These are phyloP conservation scores for Pterocarpus santalinus DNA, from an alignment of 306 rosid genomes.

Conservation along the genomic window DNA sequence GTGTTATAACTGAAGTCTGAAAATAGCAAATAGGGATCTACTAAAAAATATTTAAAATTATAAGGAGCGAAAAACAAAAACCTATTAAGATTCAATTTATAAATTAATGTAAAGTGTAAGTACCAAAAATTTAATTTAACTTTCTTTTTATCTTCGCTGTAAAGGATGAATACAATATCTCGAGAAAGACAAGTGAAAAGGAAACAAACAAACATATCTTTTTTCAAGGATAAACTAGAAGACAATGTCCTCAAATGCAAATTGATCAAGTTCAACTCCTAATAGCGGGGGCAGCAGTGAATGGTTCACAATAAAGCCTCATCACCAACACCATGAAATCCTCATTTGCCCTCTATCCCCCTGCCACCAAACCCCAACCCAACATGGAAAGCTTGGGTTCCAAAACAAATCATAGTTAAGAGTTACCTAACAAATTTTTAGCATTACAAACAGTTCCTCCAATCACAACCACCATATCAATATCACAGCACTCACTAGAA, in stretches of 20 bases:
- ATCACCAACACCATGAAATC: neutral
- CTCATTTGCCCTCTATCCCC: neutral
- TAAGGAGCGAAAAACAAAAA: no score
- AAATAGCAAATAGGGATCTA: no score
- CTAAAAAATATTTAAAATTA: no score
- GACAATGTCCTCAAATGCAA: neutral
- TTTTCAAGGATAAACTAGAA: neutral
- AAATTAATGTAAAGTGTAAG: no score
- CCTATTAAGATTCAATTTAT: no score
- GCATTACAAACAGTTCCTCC: slow-evolving; percentile 35
- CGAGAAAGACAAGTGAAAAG: no score
- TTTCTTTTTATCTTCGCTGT: no score
- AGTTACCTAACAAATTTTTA: slow-evolving; percentile 19
- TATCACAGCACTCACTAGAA: slow-evolving; percentile 14
- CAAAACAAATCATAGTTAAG: slow-evolving; percentile 13
- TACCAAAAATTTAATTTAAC: no score
- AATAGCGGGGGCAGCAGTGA: slow-evolving; percentile 7
- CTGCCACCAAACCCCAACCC: slow-evolving; percentile 8
- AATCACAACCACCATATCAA: slow-evolving; percentile 17
- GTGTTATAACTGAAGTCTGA: no score
- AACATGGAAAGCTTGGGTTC: neutral
- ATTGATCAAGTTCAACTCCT: neutral
- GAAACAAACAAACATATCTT: neutral
- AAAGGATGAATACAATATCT: neutral
- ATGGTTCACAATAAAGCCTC: neutral